These are phyloP conservation scores for Lentinula raphanica DNA, from an alignment of 768 basidiomycete genomes.

Conservation along the genomic window DNA sequence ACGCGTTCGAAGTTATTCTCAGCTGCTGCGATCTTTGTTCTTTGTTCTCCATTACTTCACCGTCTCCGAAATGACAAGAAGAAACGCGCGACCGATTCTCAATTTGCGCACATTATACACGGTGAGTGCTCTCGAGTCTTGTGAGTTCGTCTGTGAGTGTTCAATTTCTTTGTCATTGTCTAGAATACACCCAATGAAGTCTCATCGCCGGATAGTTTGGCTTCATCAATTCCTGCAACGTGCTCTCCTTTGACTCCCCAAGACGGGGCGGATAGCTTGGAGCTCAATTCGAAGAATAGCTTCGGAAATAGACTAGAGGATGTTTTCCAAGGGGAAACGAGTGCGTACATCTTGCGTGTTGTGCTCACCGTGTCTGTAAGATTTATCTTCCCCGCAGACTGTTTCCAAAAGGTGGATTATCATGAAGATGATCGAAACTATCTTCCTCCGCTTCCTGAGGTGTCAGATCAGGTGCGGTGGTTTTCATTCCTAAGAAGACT, in stretches of 20 bases:
- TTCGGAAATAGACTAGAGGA: neutral
- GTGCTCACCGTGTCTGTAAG: neutral
- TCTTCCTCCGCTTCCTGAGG: conserved; percentile 6
- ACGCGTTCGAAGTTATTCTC: neutral
- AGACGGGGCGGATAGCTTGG: neutral
- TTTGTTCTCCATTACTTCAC: neutral
- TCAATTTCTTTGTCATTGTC: neutral
- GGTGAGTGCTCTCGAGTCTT: neutral
- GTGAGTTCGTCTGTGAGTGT: too few relatives aligned
- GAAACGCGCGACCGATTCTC: neutral
- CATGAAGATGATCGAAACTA: neutral
- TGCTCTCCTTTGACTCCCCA: conserved; percentile 3
- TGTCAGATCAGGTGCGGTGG: conserved; percentile 2
- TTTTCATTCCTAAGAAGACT: neutral
- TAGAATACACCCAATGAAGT: neutral
- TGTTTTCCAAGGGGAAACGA: neutral
- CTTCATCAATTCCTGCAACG: conserved; percentile 8
- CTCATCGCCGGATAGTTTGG: neutral
- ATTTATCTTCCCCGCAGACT: neutral
- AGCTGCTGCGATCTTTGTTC: neutral
- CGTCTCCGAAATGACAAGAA: neutral
- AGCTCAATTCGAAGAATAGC: neutral
- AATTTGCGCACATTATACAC: neutral
- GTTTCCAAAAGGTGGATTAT: neutral
- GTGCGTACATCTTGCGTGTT: neutral